phyloP scores from a whole-genome alignment of 441 rosid genomes.

The Raphanus hybrid region DNA sequence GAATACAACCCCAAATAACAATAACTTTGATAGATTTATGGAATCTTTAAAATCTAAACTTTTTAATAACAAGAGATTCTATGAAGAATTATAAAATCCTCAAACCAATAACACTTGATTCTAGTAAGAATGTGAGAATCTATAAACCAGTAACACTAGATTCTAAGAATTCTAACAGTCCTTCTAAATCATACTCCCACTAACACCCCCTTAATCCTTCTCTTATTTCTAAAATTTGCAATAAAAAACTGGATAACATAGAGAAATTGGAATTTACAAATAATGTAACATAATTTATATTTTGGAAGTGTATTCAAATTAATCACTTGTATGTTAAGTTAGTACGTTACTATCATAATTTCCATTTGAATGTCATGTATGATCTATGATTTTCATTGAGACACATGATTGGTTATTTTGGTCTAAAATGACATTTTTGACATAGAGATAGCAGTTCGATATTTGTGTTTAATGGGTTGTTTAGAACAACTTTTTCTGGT shows the following conservation, averaged over 20 bases:
- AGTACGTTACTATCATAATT: not conserved
- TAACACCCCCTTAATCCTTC: no score
- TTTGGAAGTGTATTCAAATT: not conserved
- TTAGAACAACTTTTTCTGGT: not conserved
- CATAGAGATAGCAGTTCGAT: not conserved
- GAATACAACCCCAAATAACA: no score
- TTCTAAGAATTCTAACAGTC: no score
- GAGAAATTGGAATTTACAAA: not conserved
- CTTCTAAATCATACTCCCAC: no score
- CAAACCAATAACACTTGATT: no score
- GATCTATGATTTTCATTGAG: not conserved
- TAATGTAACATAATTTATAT: not conserved
- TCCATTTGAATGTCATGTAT: not conserved
- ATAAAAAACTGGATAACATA: not conserved
- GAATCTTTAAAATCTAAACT: no score
- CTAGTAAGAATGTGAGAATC: no score
- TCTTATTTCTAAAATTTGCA: not conserved
- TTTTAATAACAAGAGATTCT: no score
- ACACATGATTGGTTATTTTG: not conserved
- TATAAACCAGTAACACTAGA: no score
- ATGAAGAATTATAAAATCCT: no score
- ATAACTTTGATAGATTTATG: no score
- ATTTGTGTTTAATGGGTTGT: not conserved
- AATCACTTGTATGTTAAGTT: not conserved
- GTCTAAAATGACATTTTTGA: slow-evolving; percentile 6